These are phyloP conservation scores for Colletotrichum godetiae DNA, from an alignment of 2,329 filamentous ascomycete species.

Conservation along the genomic window DNA sequence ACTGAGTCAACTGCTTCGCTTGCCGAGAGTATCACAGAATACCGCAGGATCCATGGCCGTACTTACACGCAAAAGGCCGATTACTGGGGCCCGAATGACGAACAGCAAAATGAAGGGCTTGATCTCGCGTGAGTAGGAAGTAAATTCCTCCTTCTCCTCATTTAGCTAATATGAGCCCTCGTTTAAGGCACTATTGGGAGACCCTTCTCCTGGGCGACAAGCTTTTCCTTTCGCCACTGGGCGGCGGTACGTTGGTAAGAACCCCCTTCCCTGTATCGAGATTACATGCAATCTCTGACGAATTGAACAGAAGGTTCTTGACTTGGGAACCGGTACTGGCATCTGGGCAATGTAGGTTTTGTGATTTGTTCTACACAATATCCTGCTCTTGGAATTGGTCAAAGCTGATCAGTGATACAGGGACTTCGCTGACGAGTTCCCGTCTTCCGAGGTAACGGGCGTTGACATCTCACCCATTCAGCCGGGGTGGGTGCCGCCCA, in stretches of 20 bases:
- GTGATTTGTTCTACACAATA: not conserved
- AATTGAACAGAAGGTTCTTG: not conserved
- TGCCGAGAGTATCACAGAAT: slow-evolving; percentile 24
- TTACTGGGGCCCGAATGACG: slow-evolving; percentile 33
- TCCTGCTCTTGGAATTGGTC: not conserved
- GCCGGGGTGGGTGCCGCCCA: slow-evolving; percentile 50
- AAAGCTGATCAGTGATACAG: slow-evolving; percentile 45
- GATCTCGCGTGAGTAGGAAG: slow-evolving; percentile 9
- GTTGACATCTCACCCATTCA: slow-evolving; percentile 69
- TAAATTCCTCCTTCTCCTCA: not conserved
- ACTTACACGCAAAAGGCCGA: slow-evolving; percentile 31
- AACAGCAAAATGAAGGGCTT: slow-evolving; percentile 32
- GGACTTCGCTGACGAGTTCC: slow-evolving; percentile 57
- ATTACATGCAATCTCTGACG: not conserved
- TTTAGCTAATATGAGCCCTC: not conserved
- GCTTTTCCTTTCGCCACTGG: slow-evolving; percentile 23
- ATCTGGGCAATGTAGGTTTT: slow-evolving; percentile 20
- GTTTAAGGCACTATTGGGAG: slow-evolving; percentile 12
- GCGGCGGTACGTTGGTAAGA: not conserved
- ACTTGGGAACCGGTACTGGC: slow-evolving; percentile 19
- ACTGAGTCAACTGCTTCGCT: slow-evolving; percentile 5
- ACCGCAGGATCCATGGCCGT: slow-evolving; percentile 29
- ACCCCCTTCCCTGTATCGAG: not conserved
- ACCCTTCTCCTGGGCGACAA: slow-evolving; percentile 12
- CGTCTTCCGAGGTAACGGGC: slow-evolving; percentile 56